phyloP scores from a whole-genome alignment of 2,329 filamentous ascomycete genomes.

The Aureobasidium sp. region DNA sequence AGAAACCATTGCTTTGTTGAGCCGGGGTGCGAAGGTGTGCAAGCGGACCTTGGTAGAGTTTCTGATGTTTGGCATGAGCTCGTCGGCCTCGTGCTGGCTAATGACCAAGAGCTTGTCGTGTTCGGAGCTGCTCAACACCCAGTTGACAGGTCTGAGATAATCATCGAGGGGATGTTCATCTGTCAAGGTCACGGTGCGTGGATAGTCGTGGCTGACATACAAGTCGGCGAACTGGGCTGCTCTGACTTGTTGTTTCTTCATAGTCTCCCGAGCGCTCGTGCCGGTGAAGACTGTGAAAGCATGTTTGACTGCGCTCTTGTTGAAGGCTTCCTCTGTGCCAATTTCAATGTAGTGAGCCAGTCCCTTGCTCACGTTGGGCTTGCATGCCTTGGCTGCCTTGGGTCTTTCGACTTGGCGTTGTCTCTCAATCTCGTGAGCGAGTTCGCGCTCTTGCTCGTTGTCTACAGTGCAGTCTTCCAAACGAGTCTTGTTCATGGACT shows the following conservation, averaged over 20 bases:
- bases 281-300: conserved; percentile 18
- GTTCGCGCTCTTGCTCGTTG: conserved; percentile 64
- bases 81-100: conserved; percentile 55
- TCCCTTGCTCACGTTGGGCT: conserved; percentile 34
- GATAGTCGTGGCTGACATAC: not conserved
- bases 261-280: too few relatives aligned
- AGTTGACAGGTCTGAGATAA: conserved; percentile 50
- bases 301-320: not conserved
- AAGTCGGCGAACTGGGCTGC: not conserved
- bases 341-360: conserved; percentile 36
- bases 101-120: conserved; percentile 44
- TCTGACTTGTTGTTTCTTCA: not conserved
- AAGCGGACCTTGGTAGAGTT: conserved; percentile 26
- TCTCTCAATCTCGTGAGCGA: conserved; percentile 57
- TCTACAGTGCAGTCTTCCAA: conserved; percentile 37
- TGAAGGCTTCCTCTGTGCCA: conserved; percentile 24
- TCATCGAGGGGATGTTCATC: conserved; percentile 37
- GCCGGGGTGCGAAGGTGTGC: not conserved
- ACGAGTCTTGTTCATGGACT: conserved; percentile 24
- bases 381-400: conserved; percentile 15
- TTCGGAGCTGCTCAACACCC: conserved; percentile 39
- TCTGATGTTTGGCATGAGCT: conserved; percentile 38
- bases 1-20: not conserved
- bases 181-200: conserved; percentile 47
- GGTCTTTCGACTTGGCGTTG: conserved; percentile 52